A percentile compares a stretch with the other conserved stretches of the same genome.
Conservation (phyloP, 495 filamentous ascomycete genomes). For the Lasiosphaeria miniovina region DNA sequence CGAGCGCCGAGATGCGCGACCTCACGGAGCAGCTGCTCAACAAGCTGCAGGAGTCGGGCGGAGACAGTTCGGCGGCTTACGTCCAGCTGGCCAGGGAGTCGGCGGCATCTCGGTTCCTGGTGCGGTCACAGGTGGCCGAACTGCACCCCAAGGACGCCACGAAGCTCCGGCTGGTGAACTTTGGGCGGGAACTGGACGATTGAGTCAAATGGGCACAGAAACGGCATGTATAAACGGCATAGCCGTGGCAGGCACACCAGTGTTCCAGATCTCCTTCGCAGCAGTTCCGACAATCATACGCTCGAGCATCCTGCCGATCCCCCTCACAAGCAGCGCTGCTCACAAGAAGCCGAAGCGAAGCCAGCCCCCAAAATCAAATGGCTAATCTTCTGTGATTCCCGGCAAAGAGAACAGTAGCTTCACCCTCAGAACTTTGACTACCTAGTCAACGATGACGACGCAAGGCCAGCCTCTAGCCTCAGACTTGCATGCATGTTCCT, state of each 20-base stretch:
- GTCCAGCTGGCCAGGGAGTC: slow-evolving; percentile 68
- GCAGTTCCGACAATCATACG: slow-evolving; percentile 14
- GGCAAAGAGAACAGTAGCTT: too few relatives aligned
- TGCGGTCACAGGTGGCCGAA: slow-evolving; percentile 78
- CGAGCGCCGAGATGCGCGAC: slow-evolving; percentile 62
- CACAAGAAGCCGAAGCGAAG: not conserved
- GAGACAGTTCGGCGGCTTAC: slow-evolving; percentile 58
- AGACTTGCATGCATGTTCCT: too few relatives aligned
- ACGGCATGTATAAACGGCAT: slow-evolving; percentile 5
- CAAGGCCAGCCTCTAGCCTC: too few relatives aligned
- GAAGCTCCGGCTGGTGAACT: slow-evolving; percentile 75
- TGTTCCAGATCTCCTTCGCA: not conserved
- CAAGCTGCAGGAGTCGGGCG: slow-evolving; percentile 58
- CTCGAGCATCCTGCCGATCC: slow-evolving; percentile 5
- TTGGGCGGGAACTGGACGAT: slow-evolving; percentile 72
- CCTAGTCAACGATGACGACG: too few relatives aligned
- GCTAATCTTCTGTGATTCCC: too few relatives aligned
- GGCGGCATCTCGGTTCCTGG: slow-evolving; percentile 78
- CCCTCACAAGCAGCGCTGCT: slow-evolving; percentile 2
- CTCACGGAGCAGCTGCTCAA: slow-evolving; percentile 62
- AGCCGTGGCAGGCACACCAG: not conserved
- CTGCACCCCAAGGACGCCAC: slow-evolving; percentile 82
- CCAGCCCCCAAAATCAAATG: too few relatives aligned
- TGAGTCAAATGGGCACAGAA: slow-evolving; percentile 28
- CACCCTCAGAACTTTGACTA: too few relatives aligned